Evolutionary conservation across 2,329 filamentous ascomycete species (phyloP), one percentile per base, ranked within the genome.

Genomic region (Chaetomium olivaceum): DNA sequence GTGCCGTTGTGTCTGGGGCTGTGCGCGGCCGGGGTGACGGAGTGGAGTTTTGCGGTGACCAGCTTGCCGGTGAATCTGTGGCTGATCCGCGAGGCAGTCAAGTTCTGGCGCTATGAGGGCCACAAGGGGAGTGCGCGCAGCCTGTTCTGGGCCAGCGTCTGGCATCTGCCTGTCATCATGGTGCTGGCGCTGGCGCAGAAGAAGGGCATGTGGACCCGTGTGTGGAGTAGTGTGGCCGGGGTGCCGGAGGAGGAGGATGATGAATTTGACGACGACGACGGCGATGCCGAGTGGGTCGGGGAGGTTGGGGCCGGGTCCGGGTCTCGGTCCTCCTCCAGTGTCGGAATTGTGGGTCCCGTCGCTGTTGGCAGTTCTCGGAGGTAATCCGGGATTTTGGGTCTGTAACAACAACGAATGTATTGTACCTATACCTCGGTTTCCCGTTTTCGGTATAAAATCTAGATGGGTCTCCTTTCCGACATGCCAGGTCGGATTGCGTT

Each of bases 81-180:
- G 95, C 86, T 99, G 71, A 83, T 88, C 9, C 85, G 87, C 62
- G 89, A 96, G 77, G 92, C 94, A 0, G 86, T 91, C 72, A 82
- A 83, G 46, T 97, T 98, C 79, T 97, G 91, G 89, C 86, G 84
- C 68, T 81, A 86, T 31, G 87, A 92, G 73, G 94, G 94, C 14
- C 85, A 89, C 68, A 88, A 89, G 71, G 93, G 93, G 2, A 92
- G 86, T 21, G 93, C 95, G 2, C 85, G 92, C 63, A 89, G 90
- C 0, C 78, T 99, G 61, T 99, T 99, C 77, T 99, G 95, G 95
- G 93, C 95, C 1, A 97, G 92, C 76, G 92, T 99, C 11, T 98
- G 94, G 95, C 93, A 97, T 79, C 77, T 99, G 57, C 95, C 95
- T 0, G 90, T 90, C 29, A 85, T 98, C 51, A 87, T 99, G 83